phyloP scores from a whole-genome alignment of 805 yeast species.

The Nakazawaea anatomiae region DNA sequence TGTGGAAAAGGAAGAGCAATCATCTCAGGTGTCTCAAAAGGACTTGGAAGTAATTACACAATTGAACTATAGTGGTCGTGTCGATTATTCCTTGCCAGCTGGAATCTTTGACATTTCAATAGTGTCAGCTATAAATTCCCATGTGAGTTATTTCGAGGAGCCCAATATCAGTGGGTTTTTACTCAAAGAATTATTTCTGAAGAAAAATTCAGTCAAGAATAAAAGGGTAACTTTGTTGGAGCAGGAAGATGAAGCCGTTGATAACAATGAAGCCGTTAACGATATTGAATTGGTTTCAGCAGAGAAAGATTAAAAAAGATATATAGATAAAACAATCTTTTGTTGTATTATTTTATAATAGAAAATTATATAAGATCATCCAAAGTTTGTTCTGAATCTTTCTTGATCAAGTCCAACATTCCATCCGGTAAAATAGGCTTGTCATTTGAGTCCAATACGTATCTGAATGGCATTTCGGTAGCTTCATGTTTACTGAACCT shows the following conservation, averaged over 20 bases:
- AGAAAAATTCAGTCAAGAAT: conserved; percentile 4
- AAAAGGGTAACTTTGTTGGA: conserved; percentile 4
- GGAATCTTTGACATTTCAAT: conserved; percentile 76
- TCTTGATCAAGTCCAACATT: conserved; percentile 79
- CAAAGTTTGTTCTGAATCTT: conserved; percentile 77
- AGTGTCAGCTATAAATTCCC: conserved; percentile 80
- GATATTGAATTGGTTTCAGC: no score
- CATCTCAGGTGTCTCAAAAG: conserved; percentile 13
- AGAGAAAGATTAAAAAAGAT: no score
- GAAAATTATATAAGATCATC: conserved; percentile 50
- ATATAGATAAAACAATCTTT: no score
- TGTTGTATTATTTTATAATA: neutral
- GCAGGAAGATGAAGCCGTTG: conserved; percentile 3
- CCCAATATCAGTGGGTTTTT: conserved; percentile 78
- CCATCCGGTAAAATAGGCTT: conserved; percentile 89
- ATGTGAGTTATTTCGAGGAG: conserved; percentile 83
- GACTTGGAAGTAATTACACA: conserved; percentile 31
- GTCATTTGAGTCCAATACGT: conserved; percentile 56
- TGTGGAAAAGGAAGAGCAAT: conserved; percentile 18
- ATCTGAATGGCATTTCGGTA: conserved; percentile 97
- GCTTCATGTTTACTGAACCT: conserved; percentile 84
- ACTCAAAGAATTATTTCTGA: conserved; percentile 44
- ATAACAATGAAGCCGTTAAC: conserved; percentile 3
- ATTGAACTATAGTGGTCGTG: conserved; percentile 67
- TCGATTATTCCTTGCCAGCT: conserved; percentile 77